A percentile compares a stretch with the other conserved stretches of the same genome.
Conservation (phyloP, 2,329 filamentous ascomycete species). For the Penicillium aurantiogriseum region DNA sequence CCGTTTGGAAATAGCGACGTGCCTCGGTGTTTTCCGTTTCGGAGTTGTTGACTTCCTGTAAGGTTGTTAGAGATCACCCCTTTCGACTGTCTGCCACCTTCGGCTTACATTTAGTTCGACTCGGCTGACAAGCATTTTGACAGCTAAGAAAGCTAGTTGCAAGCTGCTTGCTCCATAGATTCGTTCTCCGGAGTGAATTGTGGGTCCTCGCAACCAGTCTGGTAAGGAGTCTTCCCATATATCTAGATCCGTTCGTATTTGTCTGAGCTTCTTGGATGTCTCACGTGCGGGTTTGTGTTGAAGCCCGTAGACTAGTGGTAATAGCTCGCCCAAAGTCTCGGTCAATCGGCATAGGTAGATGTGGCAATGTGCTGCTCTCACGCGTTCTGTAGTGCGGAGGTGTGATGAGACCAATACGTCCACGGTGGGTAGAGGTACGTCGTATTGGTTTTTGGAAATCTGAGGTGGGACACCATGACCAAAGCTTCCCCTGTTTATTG, state of each 20-base stretch:
- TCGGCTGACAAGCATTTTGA: conserved; percentile 49
- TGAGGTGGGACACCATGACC: conserved; percentile 57
- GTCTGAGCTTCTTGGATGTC: conserved; percentile 46
- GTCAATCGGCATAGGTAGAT: conserved; percentile 53
- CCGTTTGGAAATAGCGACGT: conserved; percentile 50
- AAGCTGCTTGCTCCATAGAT: conserved; percentile 46
- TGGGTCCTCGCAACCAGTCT: conserved; percentile 41
- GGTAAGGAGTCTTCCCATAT: conserved; percentile 48
- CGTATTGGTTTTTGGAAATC: conserved; percentile 54
- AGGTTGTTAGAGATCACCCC: conserved; percentile 6
- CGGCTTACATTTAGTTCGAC: conserved; percentile 47
- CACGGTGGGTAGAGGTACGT: conserved; percentile 54
- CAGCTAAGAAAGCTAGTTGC: conserved; percentile 45
- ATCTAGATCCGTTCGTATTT: conserved; percentile 47
- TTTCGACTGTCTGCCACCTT: not conserved
- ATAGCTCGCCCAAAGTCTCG: conserved; percentile 47
- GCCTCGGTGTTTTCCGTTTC: conserved; percentile 48
- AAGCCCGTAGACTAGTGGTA: conserved; percentile 48
- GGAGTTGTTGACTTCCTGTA: conserved; percentile 44
- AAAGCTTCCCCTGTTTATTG: conserved; percentile 48
- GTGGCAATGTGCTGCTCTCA: conserved; percentile 51
- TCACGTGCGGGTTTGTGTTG: conserved; percentile 45
- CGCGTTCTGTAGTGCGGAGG: conserved; percentile 41
- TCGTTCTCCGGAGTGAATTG: conserved; percentile 33
- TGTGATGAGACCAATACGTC: conserved; percentile 40